Conservation (phyloP, 768 basidiomycete species). For the Stropharia rugosoannulata region DNA sequence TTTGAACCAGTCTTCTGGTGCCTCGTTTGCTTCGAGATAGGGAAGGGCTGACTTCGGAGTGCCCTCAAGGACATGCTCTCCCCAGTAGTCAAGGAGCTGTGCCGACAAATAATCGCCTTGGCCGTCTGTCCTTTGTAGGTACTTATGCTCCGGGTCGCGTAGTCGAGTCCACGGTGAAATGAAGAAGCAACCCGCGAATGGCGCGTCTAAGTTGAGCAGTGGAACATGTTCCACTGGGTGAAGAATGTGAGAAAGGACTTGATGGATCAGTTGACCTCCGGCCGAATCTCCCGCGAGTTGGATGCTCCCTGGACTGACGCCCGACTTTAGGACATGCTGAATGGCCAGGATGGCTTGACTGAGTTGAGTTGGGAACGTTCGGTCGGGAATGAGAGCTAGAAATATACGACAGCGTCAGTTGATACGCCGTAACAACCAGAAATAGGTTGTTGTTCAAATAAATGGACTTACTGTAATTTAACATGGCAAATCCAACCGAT, state of each 20-base stretch:
- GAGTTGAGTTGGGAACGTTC: constrained; percentile 30
- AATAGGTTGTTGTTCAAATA: background rate
- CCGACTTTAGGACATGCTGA: constrained; percentile 25
- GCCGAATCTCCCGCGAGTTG: constrained; percentile 35
- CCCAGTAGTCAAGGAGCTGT: constrained; percentile 16
- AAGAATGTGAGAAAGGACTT: constrained; percentile 30
- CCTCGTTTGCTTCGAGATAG: constrained; percentile 21
- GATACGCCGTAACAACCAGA: too few species aligned
- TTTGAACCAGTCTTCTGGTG: constrained; percentile 25
- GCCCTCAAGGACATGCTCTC: constrained; percentile 19
- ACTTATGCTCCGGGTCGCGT: background rate
- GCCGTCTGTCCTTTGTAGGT: background rate
- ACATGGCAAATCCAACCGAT: constrained; percentile 15
- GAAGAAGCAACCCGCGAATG: constrained; percentile 25
- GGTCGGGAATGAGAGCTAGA: constrained; percentile 32
- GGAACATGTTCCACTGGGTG: constrained; percentile 23
- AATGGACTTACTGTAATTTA: constrained; percentile 16
- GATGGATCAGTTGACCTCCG: constrained; percentile 28
- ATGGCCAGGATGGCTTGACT: constrained; percentile 25
- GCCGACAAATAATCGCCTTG: constrained; percentile 10
- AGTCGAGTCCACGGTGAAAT: constrained; percentile 29
- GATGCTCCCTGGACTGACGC: constrained; percentile 26
- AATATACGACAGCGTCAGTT: background rate
- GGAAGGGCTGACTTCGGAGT: constrained; percentile 23
- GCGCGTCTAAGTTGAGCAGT: constrained; percentile 11